These are phyloP conservation scores for Zasmidium citrigriseum DNA, from an alignment of 2,329 filamentous ascomycete genomes.

Conservation along the genomic window DNA sequence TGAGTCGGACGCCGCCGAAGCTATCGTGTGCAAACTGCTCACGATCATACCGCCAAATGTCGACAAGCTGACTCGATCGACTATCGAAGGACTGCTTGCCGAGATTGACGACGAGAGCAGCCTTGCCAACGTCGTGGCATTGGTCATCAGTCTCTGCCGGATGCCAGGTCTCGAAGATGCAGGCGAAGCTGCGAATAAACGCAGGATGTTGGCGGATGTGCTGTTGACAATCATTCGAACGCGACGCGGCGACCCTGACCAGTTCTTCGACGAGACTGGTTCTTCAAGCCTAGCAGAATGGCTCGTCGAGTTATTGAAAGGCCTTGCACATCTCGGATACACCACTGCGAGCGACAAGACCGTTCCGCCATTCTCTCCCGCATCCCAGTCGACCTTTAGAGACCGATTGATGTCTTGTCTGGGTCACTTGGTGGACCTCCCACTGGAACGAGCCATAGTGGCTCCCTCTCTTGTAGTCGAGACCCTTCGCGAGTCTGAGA, in stretches of 20 bases:
- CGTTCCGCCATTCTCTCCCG: conserved; percentile 44
- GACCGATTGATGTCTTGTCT: conserved; percentile 58
- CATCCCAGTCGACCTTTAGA: conserved; percentile 54
- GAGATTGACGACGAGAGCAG: conserved; percentile 53
- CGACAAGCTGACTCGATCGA: conserved; percentile 81
- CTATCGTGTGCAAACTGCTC: conserved; percentile 68
- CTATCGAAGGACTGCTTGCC: conserved; percentile 72
- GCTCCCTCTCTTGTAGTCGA: conserved; percentile 18
- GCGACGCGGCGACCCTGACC: conserved; percentile 33
- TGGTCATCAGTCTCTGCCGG: conserved; percentile 49
- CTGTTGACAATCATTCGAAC: conserved; percentile 51
- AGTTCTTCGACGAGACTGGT: conserved; percentile 30
- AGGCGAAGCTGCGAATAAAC: conserved; percentile 47
- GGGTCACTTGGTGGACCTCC: conserved; percentile 47
- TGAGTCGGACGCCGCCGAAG: conserved; percentile 59
- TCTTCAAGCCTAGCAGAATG: conserved; percentile 25
- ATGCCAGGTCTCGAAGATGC: conserved; percentile 49
- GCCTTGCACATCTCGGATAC: conserved; percentile 30
- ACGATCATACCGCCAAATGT: conserved; percentile 75
- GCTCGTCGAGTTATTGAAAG: conserved; percentile 23
- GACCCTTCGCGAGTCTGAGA: conserved; percentile 17
- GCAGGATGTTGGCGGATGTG: conserved; percentile 55
- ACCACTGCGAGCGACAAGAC: conserved; percentile 12
- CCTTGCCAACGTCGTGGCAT: conserved; percentile 56
- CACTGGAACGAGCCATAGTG: conserved; percentile 26